Conservation (phyloP, 768 basidiomycete genomes). For the Daedaleopsis nitida region DNA sequence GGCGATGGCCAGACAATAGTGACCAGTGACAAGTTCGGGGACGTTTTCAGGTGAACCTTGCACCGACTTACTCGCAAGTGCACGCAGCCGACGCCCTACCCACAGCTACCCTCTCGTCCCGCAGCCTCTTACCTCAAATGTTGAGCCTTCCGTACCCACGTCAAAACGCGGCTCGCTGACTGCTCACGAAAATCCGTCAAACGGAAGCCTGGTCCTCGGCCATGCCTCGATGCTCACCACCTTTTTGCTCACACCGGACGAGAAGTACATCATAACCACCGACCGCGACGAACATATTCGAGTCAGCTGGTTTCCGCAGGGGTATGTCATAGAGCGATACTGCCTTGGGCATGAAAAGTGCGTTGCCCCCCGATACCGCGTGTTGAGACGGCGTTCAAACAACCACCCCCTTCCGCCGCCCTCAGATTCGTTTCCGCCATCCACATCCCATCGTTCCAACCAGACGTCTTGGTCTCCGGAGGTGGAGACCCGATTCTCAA, state of each 20-base stretch:
- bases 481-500: constrained; percentile 83
- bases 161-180: constrained; percentile 39
- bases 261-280: constrained; percentile 79
- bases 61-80: background rate
- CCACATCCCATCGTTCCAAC: constrained; percentile 57
- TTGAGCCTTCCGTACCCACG: constrained; percentile 1
- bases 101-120: constrained; percentile 62
- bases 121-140: constrained; percentile 10
- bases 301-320: constrained; percentile 86
- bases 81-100: background rate
- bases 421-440: constrained; percentile 82
- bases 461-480: constrained; percentile 69
- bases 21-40: constrained; percentile 93
- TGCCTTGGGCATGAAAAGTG: constrained; percentile 86
- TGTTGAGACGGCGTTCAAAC: background rate
- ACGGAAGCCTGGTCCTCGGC: constrained; percentile 75
- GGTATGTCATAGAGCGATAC: constrained; percentile 83
- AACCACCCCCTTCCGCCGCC: background rate
- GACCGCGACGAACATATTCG: constrained; percentile 97
- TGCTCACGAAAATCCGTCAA: constrained; percentile 71
- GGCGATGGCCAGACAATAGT: constrained; percentile 65
- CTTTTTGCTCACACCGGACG: constrained; percentile 67
- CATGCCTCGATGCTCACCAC: constrained; percentile 86
- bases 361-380: constrained; percentile 24
- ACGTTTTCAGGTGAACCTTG: constrained; percentile 70